Base-by-base conservation (phyloP, 2,329 filamentous ascomycete species). In the Penicillium olsonii region DNA sequence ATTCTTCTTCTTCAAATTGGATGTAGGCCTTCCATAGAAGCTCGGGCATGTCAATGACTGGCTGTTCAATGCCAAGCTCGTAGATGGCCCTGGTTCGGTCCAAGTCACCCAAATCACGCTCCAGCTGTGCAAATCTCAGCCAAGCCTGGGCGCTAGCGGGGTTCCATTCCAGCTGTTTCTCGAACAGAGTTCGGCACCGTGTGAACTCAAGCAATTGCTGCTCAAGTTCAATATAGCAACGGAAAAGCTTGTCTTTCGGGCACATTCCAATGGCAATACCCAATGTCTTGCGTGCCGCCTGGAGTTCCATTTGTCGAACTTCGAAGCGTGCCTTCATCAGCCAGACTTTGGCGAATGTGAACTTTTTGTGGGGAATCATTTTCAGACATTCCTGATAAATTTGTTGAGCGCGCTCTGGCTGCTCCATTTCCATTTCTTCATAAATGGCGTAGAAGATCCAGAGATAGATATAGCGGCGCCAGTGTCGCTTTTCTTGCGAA, bases 291-390 rank as follows among this genome's bases (percentile, higher is more conserved):
- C 94, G 83, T 18, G 94, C 92, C 4, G 84, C 77, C 19, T 84
- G 80, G 5, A 97, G 79, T 60, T 96, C 82, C 67, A 87, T 84
- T 64, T 96, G 92, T 11, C 94, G 87, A 29, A 97, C 81, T 67
- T 97, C 92, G 59, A 97, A 96, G 53, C 95, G 88, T 1, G 92
- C 91, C 63, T 92, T 95, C 73, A 95, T 79, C 37, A 97, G 78
- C 94, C 94, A 99, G 42, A 97, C 78, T 71, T 99, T 99, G 68
- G 91, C 90, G 69, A 97, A 99, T 0, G 94, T 97, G 73, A 97
- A 99, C 65, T 90, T 90, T 69, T 95, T 95, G 76, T 99, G 94
- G 0, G 94, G 94, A 60, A 99, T 87, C 38, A 97, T 75, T 53
- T 87, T 87, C 39, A 97, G 74, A 62, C 90, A 95, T 58, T 94